Base-by-base conservation (phyloP, 257 asterid genomes). In the Nicotiana otophora region DNA sequence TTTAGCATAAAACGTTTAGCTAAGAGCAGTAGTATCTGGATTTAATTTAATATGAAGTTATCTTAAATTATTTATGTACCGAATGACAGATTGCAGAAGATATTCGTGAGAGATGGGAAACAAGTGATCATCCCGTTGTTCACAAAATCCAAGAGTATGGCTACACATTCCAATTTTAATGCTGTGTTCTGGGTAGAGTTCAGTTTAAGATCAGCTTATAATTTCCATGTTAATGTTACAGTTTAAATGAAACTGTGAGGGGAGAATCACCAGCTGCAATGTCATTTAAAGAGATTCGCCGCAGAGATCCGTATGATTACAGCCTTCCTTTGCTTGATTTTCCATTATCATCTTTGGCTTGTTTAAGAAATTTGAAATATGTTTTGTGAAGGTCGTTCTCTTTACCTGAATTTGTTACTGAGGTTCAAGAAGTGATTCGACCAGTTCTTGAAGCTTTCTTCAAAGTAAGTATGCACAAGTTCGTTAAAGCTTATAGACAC, bases 221-320 rank as follows among this genome's bases (percentile, higher is more conserved):
- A 51, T 81, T 86, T 58, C 69, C 62, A 31, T 39, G 82, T 86
- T 76, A 61, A 60, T 84, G 46, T 89, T 83, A 78, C 97, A 96
- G 99, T 85, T 78, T 94, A 34, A 90, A 96, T 80, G 98, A 94
- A 83, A 90, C 96, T 70, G 98, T 93, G 83, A 92, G 94, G 81
- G 98, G 99, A 88, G 99, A 96, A 92, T 91, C 99, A 65, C 88
- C 90, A 88, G 87, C 97, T 65, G 98, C 98, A 86, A 85, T 92
- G 94, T 94, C 98, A 42, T 92, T 90, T 81, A 96, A 96, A 91
- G 99, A 96, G 91, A 96, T 96, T 76, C 94, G 98, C 5, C 95
- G 92, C 80, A 88, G 96, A 87, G 98, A 96, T 83, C 98, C 97
- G 98, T 94, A 91, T 87, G 97, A 82, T 57, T 83, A 42, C 82